Evolutionary conservation across 2,329 filamentous ascomycete species (phyloP).

Genomic region (Trichophyton mentagrophytes): DNA sequence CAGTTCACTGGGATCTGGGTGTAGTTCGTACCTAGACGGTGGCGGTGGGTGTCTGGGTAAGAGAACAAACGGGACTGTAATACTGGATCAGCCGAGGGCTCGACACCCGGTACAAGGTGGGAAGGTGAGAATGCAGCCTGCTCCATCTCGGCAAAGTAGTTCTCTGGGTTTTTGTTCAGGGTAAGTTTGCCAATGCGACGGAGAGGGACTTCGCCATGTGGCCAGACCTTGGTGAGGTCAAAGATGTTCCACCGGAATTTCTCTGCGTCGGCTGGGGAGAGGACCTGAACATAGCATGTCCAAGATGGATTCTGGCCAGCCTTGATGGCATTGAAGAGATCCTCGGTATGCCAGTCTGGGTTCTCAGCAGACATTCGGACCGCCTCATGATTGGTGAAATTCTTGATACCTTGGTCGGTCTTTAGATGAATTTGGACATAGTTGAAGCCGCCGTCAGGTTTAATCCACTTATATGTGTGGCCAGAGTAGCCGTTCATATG

Average conservation of each 20-base stretch:
- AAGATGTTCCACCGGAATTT: conserved; percentile 52
- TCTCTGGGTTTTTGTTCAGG: conserved; percentile 51
- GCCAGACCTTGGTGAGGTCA: conserved; percentile 59
- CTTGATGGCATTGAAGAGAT: conserved; percentile 52
- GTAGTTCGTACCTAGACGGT: conserved; percentile 52
- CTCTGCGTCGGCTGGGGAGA: conserved; percentile 50
- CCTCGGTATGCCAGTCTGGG: conserved; percentile 51
- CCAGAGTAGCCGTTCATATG: conserved; percentile 57
- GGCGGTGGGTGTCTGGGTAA: conserved; percentile 54
- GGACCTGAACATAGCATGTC: conserved; percentile 51
- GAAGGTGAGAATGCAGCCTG: conserved; percentile 57
- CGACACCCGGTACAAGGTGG: conserved; percentile 54
- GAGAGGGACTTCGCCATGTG: conserved; percentile 49
- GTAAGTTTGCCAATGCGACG: conserved; percentile 50
- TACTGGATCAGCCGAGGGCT: conserved; percentile 57
- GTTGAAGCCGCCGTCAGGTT: conserved; percentile 51
- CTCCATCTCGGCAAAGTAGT: conserved; percentile 61
- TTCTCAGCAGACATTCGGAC: conserved; percentile 42
- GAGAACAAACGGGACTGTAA: conserved; percentile 58
- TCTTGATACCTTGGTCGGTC: conserved; percentile 50
- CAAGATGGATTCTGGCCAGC: conserved; percentile 50
- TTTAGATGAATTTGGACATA: conserved; percentile 55
- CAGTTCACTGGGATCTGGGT: conserved; percentile 52
- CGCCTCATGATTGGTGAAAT: conserved; percentile 46
- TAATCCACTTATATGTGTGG: conserved; percentile 55